phyloP scores from a whole-genome alignment of 1,284 basidiomycete species.

The Sporisorium scitamineum region DNA sequence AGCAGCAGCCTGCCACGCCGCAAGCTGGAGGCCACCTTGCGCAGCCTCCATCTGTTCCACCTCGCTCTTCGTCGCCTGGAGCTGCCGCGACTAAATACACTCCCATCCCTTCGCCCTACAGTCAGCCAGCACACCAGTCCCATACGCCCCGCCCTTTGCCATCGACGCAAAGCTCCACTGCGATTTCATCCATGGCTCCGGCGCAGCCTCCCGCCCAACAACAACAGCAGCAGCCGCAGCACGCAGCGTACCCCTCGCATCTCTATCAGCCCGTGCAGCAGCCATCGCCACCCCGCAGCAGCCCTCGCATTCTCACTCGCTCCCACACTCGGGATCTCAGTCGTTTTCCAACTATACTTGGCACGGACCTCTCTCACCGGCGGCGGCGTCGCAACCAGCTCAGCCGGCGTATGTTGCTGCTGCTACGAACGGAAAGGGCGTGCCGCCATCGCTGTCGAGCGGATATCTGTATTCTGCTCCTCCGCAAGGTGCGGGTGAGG shows the following conservation, averaged over 20 bases:
- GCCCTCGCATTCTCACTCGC: conserved; percentile 23
- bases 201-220: conserved; percentile 10
- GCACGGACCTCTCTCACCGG: conserved; percentile 22
- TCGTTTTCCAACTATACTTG: conserved; percentile 31
- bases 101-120: conserved; percentile 39
- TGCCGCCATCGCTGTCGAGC: conserved; percentile 24
- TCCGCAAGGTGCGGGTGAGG: background rate
- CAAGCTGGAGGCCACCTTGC: conserved; percentile 18
- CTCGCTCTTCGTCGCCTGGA: conserved; percentile 37
- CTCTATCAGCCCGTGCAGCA: conserved; percentile 34
- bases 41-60: conserved; percentile 27
- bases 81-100: conserved; percentile 17
- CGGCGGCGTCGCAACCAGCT: conserved; percentile 5
- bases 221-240: conserved; percentile 8
- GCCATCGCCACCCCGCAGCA: conserved; percentile 37
- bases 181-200: conserved; percentile 15
- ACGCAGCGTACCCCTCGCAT: conserved; percentile 25
- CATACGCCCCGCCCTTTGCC: conserved; percentile 37
- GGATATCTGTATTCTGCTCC: conserved; percentile 39
- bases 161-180: conserved; percentile 33
- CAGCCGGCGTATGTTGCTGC: conserved; percentile 17
- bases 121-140: conserved; percentile 15
- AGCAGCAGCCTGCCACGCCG: conserved; percentile 26
- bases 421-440: conserved; percentile 9
- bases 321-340: conserved; percentile 10